A percentile compares a stretch with the other conserved stretches of the same genome.
phyloP scores from a whole-genome alignment of 331 rosid genomes.

The Quercus tomentella region DNA sequence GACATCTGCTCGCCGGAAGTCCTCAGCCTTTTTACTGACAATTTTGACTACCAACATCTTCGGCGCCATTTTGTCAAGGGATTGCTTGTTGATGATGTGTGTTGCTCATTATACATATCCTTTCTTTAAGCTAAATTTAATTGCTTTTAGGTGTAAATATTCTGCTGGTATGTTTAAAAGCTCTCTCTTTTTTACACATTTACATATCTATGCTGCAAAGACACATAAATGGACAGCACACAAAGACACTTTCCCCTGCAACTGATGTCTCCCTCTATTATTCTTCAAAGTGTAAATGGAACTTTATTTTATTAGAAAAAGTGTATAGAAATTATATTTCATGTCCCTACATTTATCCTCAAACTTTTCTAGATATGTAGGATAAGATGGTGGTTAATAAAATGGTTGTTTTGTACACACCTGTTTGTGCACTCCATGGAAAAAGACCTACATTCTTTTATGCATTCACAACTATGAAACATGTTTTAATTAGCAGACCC shows the following conservation, averaged over 20 bases:
- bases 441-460: not conserved
- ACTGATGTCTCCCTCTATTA: not conserved
- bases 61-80: constrained; percentile 98
- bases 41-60: constrained; percentile 96
- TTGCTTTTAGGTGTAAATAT: constrained; percentile 10
- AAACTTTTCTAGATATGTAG: not conserved
- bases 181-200: not conserved
- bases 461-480: not conserved
- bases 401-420: not conserved
- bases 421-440: not conserved
- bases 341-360: not conserved
- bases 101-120: constrained; percentile 17
- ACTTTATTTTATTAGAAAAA: too few species aligned
- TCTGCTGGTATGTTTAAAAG: not conserved
- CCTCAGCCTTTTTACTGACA: constrained; percentile 92
- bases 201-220: not conserved
- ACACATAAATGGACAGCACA: not conserved
- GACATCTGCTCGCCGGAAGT: constrained; percentile 97
- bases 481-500: not conserved
- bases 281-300: not conserved
- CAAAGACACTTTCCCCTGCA: not conserved
- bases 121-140: constrained; percentile 7
- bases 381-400: not conserved
- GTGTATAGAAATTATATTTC: not conserved
- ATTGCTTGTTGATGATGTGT: constrained; percentile 90